Base-by-base conservation (phyloP, 176 grass and related monocot genomes). In the Oropetium thomaeum region DNA sequence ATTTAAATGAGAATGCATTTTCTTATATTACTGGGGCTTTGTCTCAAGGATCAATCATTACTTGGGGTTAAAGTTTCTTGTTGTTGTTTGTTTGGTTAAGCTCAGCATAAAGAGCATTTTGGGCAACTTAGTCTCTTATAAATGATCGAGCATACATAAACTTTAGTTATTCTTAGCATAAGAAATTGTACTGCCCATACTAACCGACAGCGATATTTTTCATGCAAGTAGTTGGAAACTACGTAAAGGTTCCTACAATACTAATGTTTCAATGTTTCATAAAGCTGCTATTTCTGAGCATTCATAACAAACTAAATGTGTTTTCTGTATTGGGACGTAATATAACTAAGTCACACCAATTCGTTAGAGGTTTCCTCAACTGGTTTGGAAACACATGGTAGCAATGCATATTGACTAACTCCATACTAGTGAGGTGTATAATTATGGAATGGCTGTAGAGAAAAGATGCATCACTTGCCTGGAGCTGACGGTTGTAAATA, bases 391-490 rank as follows among this genome's bases (percentile, higher is more conserved):
- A 66, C 67, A 65, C 38, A 28, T 12, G 67, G 45, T 26, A 78
- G 28, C 65, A 65, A 64, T 30, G 22, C 82, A 54, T 69, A 54
- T 35, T 72, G 37, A 51, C 19, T 81, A 72, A 78, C 71, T 69
- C 28, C 65, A 65, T 65, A 71, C 20, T 70, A 61, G 5, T 55
- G 53, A 81, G 3, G 22, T 61, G 32, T 14, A 61, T 20, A 76
- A 7, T 62, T 32, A 30, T 58, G 34, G 14, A 84, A 65, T 9
- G 10, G 67, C 22, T 34, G 64, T 8, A 5, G 44, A 84, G 76
- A 71, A 77, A 65, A 25, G 37, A 83, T 43, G 42, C 62, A 82
- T 63, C 47, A 83, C 74, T 77, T 93, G 74, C 95, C 84, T 93
- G 63, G 70, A 85, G 42, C 44, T 74, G 34, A 98, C 72, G 58